Evolutionary conservation across 1,284 basidiomycete species (phyloP).

Genomic region (Sporisorium iseilematis-ciliati): DNA sequence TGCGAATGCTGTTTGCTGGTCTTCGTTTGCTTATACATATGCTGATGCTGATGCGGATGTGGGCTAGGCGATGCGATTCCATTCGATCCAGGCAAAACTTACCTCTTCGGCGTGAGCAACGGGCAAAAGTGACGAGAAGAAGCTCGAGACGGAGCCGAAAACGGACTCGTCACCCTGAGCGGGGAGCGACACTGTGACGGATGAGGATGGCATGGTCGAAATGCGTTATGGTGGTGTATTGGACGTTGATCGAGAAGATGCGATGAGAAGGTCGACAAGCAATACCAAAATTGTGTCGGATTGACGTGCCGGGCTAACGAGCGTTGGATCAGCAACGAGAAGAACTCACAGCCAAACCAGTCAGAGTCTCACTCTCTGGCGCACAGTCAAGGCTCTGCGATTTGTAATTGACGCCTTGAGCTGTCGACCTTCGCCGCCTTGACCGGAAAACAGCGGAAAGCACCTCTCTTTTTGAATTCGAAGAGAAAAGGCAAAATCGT

Average conservation of each 20-base stretch:
- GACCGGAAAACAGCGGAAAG: slow-evolving; percentile 28
- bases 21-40: background rate
- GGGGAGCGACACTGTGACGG: slow-evolving; percentile 46
- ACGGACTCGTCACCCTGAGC: slow-evolving; percentile 47
- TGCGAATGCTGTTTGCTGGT: background rate
- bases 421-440: background rate
- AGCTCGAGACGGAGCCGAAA: slow-evolving; percentile 51
- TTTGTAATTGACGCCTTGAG: slow-evolving; percentile 28
- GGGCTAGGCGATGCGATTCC: slow-evolving; percentile 3
- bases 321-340: slow-evolving; percentile 1
- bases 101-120: slow-evolving; percentile 59
- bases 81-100: slow-evolving; percentile 23
- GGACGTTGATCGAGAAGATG: slow-evolving; percentile 6
- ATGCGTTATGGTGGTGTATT: slow-evolving; percentile 9
- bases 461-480: background rate
- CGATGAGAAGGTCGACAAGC: slow-evolving; percentile 12
- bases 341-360: slow-evolving; percentile 1
- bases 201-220: slow-evolving; percentile 45
- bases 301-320: slow-evolving; percentile 7
- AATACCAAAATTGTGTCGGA: slow-evolving; percentile 11
- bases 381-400: slow-evolving; percentile 6
- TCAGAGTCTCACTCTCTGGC: background rate
- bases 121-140: slow-evolving; percentile 59
- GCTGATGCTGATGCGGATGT: background rate
- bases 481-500: background rate